Evolutionary conservation across 805 yeast species (phyloP).

Genomic region (Blastobotrys terrestris): DNA sequence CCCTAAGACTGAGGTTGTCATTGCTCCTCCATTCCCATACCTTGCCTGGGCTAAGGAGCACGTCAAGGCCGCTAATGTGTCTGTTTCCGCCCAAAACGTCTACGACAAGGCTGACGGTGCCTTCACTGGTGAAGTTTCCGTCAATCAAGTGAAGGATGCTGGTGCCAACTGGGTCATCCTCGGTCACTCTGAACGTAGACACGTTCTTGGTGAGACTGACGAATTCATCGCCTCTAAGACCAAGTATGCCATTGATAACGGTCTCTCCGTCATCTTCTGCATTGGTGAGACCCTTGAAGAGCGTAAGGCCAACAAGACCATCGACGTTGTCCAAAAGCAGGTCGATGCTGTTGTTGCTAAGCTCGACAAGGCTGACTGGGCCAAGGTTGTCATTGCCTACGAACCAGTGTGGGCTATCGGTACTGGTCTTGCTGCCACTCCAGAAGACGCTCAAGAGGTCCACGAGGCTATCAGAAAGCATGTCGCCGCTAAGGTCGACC

Average conservation of each 20-base stretch:
- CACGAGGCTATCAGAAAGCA: conserved; percentile 83
- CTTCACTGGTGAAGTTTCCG: conserved; percentile 94
- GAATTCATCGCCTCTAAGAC: conserved; percentile 91
- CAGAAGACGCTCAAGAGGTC: conserved; percentile 95
- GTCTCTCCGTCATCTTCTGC: conserved; percentile 88
- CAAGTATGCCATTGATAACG: conserved; percentile 85
- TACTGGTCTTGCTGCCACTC: conserved; percentile 98
- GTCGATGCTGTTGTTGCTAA: conserved; percentile 78
- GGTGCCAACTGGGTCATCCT: conserved; percentile 92
- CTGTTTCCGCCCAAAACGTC: conserved; percentile 87
- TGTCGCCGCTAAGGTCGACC: conserved; percentile 72
- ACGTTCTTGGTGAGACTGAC: conserved; percentile 83
- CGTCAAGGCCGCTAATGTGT: conserved; percentile 61
- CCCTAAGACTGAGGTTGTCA: conserved; percentile 79
- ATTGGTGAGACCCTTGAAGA: conserved; percentile 97
- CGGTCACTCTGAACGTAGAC: conserved; percentile 99
- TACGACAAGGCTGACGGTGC: conserved; percentile 90
- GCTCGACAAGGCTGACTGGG: conserved; percentile 69
- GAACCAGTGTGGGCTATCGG: conserved; percentile 99
- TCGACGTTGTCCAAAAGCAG: conserved; percentile 83
- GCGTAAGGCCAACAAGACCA: conserved; percentile 82
- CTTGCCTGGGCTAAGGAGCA: conserved; percentile 66
- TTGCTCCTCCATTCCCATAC: conserved; percentile 96
- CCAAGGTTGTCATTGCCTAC: conserved; percentile 89
- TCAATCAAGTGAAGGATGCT: conserved; percentile 79